Evolutionary conservation across 225 moss, liverwort and hornwort genomes (phyloP), one percentile per base, ranked within the genome.

Genomic region (Ulota crispa): DNA sequence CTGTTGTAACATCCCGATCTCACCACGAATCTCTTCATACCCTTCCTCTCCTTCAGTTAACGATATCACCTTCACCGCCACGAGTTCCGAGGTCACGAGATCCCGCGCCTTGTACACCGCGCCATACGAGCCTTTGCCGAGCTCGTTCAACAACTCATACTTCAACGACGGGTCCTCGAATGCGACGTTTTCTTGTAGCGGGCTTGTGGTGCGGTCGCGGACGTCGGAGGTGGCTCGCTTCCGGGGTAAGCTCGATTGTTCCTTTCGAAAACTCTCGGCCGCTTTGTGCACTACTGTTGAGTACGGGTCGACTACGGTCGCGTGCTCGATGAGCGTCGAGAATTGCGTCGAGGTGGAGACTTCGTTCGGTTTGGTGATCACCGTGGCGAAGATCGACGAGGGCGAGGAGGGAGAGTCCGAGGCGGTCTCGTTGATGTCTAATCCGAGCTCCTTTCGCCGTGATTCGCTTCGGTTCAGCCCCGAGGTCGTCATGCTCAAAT

Each of bases 51-150:
- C 99, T 86, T 99, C 99, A 32, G 94, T 92, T 1, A 99, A 78
- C 16, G 99, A 99, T 4, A 99, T 99, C 70, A 99, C 99, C 82
- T 99, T 99, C 83, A 99, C 94, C 11, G 99, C 99, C 81, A 99
- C 99, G 43, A 99, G 86, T 81, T 99, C 99, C 2, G 99, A 99
- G 9, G 99, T 99, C 31, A 88, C 81, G 83, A 94, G 70, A 80
- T 99, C 99, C 21, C 99, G 90, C 65, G 96, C 99, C 86, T 99
- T 99, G 78, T 99, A 99, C 31, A 99, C 99, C 14, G 99, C 99
- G 18, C 99, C 99, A 39, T 99, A 99, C 18, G 94, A 95, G 54
- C 99, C 96, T 79, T 99, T 99, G 23, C 95, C 97, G 20, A 99
- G 99, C 80, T 99, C 99, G 30, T 96, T 94, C 77, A 99, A 52